Conservation (phyloP, 2,329 filamentous ascomycete species). For the Neonectria faginata region DNA sequence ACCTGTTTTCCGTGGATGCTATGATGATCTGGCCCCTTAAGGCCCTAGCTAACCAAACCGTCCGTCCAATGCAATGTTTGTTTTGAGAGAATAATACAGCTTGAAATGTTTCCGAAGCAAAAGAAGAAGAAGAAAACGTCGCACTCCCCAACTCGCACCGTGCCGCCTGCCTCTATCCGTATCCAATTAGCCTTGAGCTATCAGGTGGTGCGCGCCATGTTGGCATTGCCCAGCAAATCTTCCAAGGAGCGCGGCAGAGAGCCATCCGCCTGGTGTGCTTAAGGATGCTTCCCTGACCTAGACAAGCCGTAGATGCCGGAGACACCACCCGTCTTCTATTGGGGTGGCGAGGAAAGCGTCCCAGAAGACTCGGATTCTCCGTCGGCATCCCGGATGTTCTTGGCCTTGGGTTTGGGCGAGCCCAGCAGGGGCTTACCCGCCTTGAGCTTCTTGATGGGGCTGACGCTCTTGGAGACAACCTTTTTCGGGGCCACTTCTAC, state of each 20-base stretch:
- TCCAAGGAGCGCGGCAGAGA: slow-evolving; percentile 3
- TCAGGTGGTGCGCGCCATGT: slow-evolving; percentile 21
- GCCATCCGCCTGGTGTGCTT: not conserved
- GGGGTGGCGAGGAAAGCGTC: slow-evolving; percentile 63
- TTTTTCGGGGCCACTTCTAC: slow-evolving; percentile 53
- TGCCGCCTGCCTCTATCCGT: slow-evolving; percentile 43
- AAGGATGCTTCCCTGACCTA: not conserved
- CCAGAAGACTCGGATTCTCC: slow-evolving; percentile 68
- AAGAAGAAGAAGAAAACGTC: slow-evolving; percentile 1
- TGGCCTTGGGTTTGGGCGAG: slow-evolving; percentile 60
- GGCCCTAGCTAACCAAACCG: slow-evolving; percentile 42
- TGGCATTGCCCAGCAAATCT: slow-evolving; percentile 10
- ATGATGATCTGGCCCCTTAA: slow-evolving; percentile 42
- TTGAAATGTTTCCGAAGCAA: slow-evolving; percentile 29
- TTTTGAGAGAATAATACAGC: slow-evolving; percentile 43
- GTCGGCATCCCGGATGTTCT: slow-evolving; percentile 61
- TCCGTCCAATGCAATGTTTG: slow-evolving; percentile 45
- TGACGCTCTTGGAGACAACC: slow-evolving; percentile 51
- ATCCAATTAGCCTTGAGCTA: slow-evolving; percentile 39
- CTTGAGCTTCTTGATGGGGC: slow-evolving; percentile 58
- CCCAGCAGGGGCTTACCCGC: slow-evolving; percentile 59
- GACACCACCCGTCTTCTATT: slow-evolving; percentile 13
- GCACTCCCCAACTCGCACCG: slow-evolving; percentile 28
- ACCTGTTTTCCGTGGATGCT: slow-evolving; percentile 46
- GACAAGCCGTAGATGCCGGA: not conserved